Percentiles rank a stretch among this genome's conserved stretches.
phyloP scores from a whole-genome alignment of 2,329 filamentous ascomycete genomes.

The Pseudocercospora vitis region DNA sequence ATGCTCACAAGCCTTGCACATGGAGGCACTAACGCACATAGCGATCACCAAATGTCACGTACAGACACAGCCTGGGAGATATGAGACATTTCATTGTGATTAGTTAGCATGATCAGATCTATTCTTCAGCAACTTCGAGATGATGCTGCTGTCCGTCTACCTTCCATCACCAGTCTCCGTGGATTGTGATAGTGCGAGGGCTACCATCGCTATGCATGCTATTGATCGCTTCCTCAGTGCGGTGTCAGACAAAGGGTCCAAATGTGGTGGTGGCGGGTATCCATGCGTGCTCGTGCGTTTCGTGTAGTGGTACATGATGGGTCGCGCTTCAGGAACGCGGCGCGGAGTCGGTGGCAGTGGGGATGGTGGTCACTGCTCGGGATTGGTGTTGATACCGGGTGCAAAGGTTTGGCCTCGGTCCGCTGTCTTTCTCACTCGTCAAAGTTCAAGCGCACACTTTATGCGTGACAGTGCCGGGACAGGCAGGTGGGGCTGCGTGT shows the following conservation, averaged over 20 bases:
- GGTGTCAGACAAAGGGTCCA: conserved; percentile 14
- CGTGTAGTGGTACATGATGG: conserved; percentile 3
- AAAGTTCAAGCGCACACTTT: too few species aligned
- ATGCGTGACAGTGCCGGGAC: too few species aligned
- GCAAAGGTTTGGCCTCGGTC: background rate
- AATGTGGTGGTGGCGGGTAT: conserved; percentile 9
- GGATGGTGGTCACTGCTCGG: background rate
- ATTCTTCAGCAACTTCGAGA: background rate
- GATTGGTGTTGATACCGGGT: background rate
- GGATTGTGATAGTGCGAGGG: background rate
- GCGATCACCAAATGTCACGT: too few species aligned
- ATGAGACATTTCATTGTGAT: conserved; percentile 8
- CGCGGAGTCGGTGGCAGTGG: background rate
- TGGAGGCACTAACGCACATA: too few species aligned
- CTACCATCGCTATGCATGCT: conserved; percentile 9
- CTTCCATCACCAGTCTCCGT: background rate
- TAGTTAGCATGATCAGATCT: conserved; percentile 7
- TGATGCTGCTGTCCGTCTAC: background rate
- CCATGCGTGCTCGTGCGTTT: conserved; percentile 9
- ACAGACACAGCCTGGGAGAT: background rate
- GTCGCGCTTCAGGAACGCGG: conserved; percentile 2
- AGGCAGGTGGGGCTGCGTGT: too few species aligned
- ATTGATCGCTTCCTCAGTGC: conserved; percentile 7
- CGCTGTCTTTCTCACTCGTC: background rate
- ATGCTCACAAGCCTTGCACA: too few species aligned